These are phyloP conservation scores for Juncus inflexus DNA, from an alignment of 176 grass and related monocot genomes.

Conservation along the genomic window DNA sequence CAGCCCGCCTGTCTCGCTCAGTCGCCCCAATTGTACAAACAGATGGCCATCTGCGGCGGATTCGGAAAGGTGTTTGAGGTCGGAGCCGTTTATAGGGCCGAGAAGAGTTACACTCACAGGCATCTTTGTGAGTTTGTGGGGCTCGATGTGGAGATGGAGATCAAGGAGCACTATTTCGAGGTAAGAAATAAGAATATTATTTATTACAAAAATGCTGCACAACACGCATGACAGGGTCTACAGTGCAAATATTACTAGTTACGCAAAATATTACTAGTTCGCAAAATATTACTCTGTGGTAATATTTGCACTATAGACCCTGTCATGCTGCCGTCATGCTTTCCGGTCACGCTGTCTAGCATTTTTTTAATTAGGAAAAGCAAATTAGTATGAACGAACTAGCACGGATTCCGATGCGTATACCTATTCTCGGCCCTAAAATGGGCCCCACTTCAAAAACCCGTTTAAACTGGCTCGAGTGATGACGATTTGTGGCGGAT, in stretches of 20 bases:
- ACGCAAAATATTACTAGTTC: too few species aligned
- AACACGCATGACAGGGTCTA: too few species aligned
- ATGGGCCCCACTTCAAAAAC: slow-evolving; percentile 44
- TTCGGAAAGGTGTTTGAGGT: slow-evolving; percentile 89
- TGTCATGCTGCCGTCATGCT: too few species aligned
- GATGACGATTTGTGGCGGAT: slow-evolving; percentile 75
- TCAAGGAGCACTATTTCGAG: slow-evolving; percentile 97
- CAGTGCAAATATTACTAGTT: not conserved
- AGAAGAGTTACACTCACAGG: slow-evolving; percentile 88
- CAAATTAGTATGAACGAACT: not conserved
- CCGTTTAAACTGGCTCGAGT: too few species aligned
- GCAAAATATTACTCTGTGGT: not conserved
- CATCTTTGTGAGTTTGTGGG: slow-evolving; percentile 95
- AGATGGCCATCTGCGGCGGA: slow-evolving; percentile 76
- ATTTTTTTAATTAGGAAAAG: not conserved
- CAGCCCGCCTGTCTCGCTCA: slow-evolving; percentile 92
- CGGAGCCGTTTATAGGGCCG: slow-evolving; percentile 76
- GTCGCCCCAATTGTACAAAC: slow-evolving; percentile 80
- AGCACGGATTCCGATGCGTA: slow-evolving; percentile 45
- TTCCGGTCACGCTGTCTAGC: too few species aligned
- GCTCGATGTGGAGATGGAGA: slow-evolving; percentile 95
- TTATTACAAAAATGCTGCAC: not conserved
- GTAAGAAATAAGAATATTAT: slow-evolving; percentile 31
- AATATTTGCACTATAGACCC: not conserved
- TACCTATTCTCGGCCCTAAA: slow-evolving; percentile 84